Evolutionary conservation across 1,284 basidiomycete species (phyloP).

Genomic region (Leccinum fallax): DNA sequence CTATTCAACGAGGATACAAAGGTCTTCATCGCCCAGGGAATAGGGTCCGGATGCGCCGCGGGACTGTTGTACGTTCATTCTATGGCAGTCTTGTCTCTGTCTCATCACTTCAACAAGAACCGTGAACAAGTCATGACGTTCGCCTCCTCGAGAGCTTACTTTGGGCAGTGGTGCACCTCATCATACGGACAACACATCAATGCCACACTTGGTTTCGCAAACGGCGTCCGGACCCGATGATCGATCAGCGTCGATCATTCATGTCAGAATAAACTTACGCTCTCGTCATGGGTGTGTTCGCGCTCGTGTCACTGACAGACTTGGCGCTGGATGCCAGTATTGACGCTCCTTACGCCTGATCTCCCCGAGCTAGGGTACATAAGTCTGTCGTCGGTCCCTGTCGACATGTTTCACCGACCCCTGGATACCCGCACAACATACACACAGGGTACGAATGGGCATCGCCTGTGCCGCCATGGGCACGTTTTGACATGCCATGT

Average conservation of each 20-base stretch:
- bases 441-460: slow-evolving; percentile 32
- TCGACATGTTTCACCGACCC: not conserved
- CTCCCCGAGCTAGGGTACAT: slow-evolving; percentile 33
- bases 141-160: too few species aligned
- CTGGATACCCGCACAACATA: not conserved
- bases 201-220: too few species aligned
- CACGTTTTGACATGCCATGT: slow-evolving; percentile 5
- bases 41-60: slow-evolving; percentile 32
- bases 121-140: too few species aligned
- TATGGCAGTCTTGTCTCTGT: too few species aligned
- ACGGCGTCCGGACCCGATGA: not conserved
- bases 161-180: too few species aligned
- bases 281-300: slow-evolving; percentile 10
- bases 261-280: not conserved
- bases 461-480: slow-evolving; percentile 31
- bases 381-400: not conserved
- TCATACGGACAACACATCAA: too few species aligned
- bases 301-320: slow-evolving; percentile 13
- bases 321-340: slow-evolving; percentile 22
- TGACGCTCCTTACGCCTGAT: slow-evolving; percentile 31
- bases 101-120: too few species aligned
- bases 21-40: slow-evolving; percentile 40
- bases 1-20: slow-evolving; percentile 12
- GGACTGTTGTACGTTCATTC: slow-evolving; percentile 31
- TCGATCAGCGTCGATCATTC: not conserved